These are phyloP conservation scores for Hypomontagnella submonticulosa DNA, from an alignment of 495 filamentous ascomycete genomes.

Conservation along the genomic window DNA sequence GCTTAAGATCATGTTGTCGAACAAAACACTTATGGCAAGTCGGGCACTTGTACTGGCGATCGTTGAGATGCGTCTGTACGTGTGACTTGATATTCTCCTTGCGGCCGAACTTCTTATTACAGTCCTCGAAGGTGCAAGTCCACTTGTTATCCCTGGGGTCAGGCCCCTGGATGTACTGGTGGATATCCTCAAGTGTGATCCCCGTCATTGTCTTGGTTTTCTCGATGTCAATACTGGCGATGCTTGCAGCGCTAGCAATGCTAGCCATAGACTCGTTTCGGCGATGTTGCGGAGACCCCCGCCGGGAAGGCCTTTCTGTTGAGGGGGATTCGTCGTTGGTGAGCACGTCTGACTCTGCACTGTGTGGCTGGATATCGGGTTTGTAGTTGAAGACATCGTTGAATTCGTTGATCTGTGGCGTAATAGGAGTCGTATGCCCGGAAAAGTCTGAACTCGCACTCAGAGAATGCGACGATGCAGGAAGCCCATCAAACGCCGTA, in stretches of 20 bases:
- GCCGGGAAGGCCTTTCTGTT: constrained; percentile 41
- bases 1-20: constrained; percentile 94
- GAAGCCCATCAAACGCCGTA: constrained; percentile 53
- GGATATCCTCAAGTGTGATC: constrained; percentile 87
- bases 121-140: constrained; percentile 83
- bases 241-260: constrained; percentile 63
- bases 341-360: constrained; percentile 21
- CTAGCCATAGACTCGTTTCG: constrained; percentile 62
- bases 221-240: constrained; percentile 66
- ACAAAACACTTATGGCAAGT: constrained; percentile 94
- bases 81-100: constrained; percentile 99
- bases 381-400: constrained; percentile 49
- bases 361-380: constrained; percentile 46
- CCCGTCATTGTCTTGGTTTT: constrained; percentile 73
- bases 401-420: constrained; percentile 46
- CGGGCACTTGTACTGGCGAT: constrained; percentile 90
- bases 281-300: constrained; percentile 52
- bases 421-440: constrained; percentile 55
- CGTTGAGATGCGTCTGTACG: constrained; percentile 95
- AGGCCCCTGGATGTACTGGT: constrained; percentile 83
- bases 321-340: constrained; percentile 34
- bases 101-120: constrained; percentile 85
- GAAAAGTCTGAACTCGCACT: constrained; percentile 46
- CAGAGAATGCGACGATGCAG: constrained; percentile 35
- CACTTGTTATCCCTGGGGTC: constrained; percentile 80